Evolutionary conservation across 2,329 filamentous ascomycete species (phyloP), one percentile per base, ranked within the genome.

Genomic region (Ceratocystis diversiconidia): DNA sequence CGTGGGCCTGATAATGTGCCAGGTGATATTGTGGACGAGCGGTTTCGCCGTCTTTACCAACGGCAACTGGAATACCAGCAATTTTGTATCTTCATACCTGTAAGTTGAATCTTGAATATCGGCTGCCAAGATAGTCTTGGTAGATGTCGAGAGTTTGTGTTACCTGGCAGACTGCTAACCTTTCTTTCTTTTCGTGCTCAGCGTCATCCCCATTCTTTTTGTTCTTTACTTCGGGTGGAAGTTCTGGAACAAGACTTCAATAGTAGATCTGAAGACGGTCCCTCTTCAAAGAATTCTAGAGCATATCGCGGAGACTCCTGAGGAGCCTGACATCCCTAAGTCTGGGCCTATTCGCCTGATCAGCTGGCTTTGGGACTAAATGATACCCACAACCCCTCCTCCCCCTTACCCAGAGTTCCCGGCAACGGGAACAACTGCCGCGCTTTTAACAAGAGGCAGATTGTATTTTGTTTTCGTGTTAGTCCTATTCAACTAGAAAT

Each of bases 11-110:
- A 71, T 78, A 68, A 82, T 85, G 77, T 83, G 80, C 71, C 75
- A 85, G 32, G 73, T 87, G 50, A 85, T 90, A 67, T 75, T 91
- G 2, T 77, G 90, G 50, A 90, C 88, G 3, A 82, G 84, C 46
- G 87, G 87, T 0, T 90, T 90, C 69, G 71, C 76, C 1, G 81
- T 83, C 2, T 87, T 87, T 67, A 84, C 82, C 1, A 74, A 74
- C 44, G 83, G 83, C 1, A 80, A 82, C 66, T 86, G 83, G 83
- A 76, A 80, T 65, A 71, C 81, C 0, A 78, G 78, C 22, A 75
- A 73, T 1, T 87, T 87, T 69, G 79, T 86, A 1, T 85, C 84
- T 0, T 79, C 82, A 0, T 87, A 87, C 68, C 70, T 87, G 80
- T 85, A 71, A 75, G 82, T 77, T 3, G 5, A 17, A 3, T 22